Base-by-base conservation (phyloP, 306 rosid species). In the Lotus japonicus region DNA sequence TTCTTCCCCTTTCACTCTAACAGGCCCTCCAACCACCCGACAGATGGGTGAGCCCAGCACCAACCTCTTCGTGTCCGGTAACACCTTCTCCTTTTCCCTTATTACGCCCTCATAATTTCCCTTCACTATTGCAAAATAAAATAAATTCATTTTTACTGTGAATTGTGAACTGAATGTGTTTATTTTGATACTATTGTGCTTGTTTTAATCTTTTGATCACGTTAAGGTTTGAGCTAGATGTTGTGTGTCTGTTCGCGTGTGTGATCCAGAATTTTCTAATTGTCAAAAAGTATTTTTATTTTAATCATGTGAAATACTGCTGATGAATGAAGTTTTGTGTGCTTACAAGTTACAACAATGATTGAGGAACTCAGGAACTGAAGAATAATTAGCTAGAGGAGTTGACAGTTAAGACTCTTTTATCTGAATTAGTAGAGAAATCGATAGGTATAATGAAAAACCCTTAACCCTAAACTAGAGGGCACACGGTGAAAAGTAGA, bases 51-150 rank as follows among this genome's bases (percentile, higher is more conserved):
- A 88, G 4, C 97, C 97, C 48, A 84, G 70, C 77, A 77, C 88
- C 79, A 91, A 85, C 71, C 97, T 91, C 84, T 91, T 91, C 78
- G 96, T 91, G 79, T 91, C 97, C 10, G 96, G 97, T 83, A 31
- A 31, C 5, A 31, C 17, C n/a, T 55, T 50, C 16, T 28, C 17
- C 9, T 18, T 52, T 5, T 45, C 18, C 0, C 39, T 0, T 35
- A 3, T 35, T 7, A 1, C 9, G 39, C 42, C 10, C 26, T 53
- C 11, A 28, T 19, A 12, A 38, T 9, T 58, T 14, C 13, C 23
- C 5, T 11, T 7, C 0, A 8, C 4, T 31, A 31, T 31, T 31
- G 36, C 7, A 31, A 31, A n/a, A n/a, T n/a, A n/a, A n/a, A n/a
- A n/a, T n/a, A n/a, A n/a, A n/a, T n/a, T n/a, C n/a, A n/a, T n/a